Evolutionary conservation across 805 yeast genomes (phyloP), one percentile per base, ranked within the genome.

Genomic region (Scheffersomyces coipomensis): DNA sequence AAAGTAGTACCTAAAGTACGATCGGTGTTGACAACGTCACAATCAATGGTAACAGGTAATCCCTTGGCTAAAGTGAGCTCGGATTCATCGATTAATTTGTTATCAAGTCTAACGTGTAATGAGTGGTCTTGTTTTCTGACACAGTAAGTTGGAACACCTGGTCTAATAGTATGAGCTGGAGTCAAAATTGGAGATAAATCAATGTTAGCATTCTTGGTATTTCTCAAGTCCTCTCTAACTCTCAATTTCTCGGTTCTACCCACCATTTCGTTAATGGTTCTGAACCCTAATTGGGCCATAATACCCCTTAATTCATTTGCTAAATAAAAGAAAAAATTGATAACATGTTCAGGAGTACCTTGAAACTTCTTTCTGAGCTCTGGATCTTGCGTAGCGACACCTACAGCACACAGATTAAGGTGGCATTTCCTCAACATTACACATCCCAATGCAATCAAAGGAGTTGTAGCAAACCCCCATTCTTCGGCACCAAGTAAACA

Each of bases 341-440:
- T 90, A 43, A 91, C 98, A 60, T 91, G 97, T 70, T 91, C 99
- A 37, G 99, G 99, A 36, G 97, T 90, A 59, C 99, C 99, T 56
- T 79, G 75, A 69, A 91, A 91, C 67, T 91, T 93, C 68, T 79
- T 79, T 68, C 99, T 81, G 51, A 91, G 76, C 50, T 82, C 88
- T 15, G 97, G 97, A 64, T 91, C 98, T 68, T 93, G 99, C 22
- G 99, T 91, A 33, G 99, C 99, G 71, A 91, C 87, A 69, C 99
- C 99, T 35, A 91, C 99, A 21, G 99, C 97, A 68, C 99, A 91
- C 29, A 96, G 80, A 70, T 88, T 87, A 44, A 87, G 72, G 64
- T 91, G 98, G 39, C 58, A 60, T 73, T 85, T 88, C 68, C 96
- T 79, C 86, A 90, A 85, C 88, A 89, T 83, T 61, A 91, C 85